Percentiles rank a stretch among this genome's conserved stretches.
Conservation (phyloP, 306 rosid genomes). For the Argentina anserina region DNA sequence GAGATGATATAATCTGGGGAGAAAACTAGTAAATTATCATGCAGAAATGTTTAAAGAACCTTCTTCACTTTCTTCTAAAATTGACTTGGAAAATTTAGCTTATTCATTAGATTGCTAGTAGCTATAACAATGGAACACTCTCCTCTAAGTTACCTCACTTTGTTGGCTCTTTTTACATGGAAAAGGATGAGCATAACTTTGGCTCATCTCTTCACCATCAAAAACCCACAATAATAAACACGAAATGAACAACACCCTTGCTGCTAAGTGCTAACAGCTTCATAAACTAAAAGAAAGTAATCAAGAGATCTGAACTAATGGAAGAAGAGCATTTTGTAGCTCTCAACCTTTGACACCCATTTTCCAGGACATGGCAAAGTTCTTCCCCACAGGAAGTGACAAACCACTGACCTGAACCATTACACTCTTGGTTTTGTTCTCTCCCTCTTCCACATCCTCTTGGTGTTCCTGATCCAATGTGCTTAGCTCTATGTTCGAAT, state of each 20-base stretch:
- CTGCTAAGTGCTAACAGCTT: neutral
- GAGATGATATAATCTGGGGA: neutral
- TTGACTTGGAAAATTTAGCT: slow-evolving; percentile 15
- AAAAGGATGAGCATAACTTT: slow-evolving; percentile 43
- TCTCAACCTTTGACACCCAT: slow-evolving; percentile 48
- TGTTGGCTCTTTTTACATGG: slow-evolving; percentile 30
- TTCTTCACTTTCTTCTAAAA: neutral
- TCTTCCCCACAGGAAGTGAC: slow-evolving; percentile 70
- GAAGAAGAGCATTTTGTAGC: neutral
- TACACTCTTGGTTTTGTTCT: slow-evolving; percentile 32
- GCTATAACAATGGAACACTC: slow-evolving; percentile 14
- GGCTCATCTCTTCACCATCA: slow-evolving; percentile 47
- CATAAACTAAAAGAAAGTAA: neutral
- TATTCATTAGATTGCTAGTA: slow-evolving; percentile 15
- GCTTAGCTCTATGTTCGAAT: slow-evolving; percentile 36
- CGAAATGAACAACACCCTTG: slow-evolving; percentile 9
- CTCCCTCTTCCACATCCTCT: slow-evolving; percentile 37
- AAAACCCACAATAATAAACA: slow-evolving; percentile 11
- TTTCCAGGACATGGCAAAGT: slow-evolving; percentile 80
- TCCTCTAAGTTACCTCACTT: slow-evolving; percentile 17
- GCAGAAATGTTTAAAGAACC: neutral
- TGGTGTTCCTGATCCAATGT: slow-evolving; percentile 40
- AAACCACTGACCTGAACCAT: slow-evolving; percentile 68
- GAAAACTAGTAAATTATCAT: neutral
- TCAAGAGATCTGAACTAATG: slow-evolving; percentile 15